Evolutionary conservation across 2,329 filamentous ascomycete species (phyloP).

Genomic region (Fusarium brachygibbosum): DNA sequence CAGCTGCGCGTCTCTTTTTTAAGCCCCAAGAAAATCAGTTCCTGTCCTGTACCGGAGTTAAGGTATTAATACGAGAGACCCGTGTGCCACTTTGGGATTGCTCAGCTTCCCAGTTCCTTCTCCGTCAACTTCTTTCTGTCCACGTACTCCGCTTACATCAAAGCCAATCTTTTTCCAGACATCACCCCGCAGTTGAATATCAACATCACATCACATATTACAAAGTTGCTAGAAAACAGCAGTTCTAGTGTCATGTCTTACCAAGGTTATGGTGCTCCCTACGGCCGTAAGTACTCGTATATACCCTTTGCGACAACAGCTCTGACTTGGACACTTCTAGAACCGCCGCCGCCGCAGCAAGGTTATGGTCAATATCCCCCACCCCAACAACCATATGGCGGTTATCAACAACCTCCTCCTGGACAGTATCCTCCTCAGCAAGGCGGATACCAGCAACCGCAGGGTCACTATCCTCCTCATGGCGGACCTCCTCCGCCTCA

Average conservation of each 20-base stretch:
- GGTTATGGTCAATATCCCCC: conserved; percentile 57
- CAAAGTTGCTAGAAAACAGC: neutral
- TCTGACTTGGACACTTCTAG: conserved; percentile 30
- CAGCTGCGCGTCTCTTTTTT: conserved; percentile 28
- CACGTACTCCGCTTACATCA: conserved; percentile 16
- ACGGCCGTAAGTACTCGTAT: conserved; percentile 54
- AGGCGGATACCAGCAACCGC: conserved; percentile 55
- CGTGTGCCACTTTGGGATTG: conserved; percentile 20
- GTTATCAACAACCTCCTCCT: conserved; percentile 55
- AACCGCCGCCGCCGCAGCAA: conserved; percentile 55
- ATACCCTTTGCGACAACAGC: conserved; percentile 1
- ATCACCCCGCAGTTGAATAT: conserved; percentile 28
- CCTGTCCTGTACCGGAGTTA: neutral
- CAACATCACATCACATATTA: conserved; percentile 9
- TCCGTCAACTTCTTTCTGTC: conserved; percentile 2
- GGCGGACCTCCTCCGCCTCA: conserved; percentile 50
- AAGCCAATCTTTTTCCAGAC: conserved; percentile 21
- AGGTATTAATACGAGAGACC: conserved; percentile 33
- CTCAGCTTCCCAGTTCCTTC: conserved; percentile 14
- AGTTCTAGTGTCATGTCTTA: conserved; percentile 54
- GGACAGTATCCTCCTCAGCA: conserved; percentile 50
- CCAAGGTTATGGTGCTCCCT: conserved; percentile 51
- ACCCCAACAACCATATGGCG: conserved; percentile 48
- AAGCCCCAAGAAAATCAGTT: conserved; percentile 17
- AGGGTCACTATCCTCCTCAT: conserved; percentile 52